These are phyloP conservation scores for Coemansia sp. DNA, from an alignment of 192 early-diverging fungal genomes.

Conservation along the genomic window DNA sequence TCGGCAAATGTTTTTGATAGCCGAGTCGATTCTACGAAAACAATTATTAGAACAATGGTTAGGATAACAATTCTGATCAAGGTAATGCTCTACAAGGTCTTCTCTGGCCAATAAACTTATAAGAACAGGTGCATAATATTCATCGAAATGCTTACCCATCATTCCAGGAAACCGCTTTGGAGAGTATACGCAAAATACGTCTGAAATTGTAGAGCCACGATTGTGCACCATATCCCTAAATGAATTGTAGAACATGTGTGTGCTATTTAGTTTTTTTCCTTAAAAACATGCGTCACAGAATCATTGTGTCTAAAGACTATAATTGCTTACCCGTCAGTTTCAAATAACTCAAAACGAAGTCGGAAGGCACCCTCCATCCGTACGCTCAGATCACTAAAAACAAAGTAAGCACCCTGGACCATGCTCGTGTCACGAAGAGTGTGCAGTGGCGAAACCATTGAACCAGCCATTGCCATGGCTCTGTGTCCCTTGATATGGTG, in stretches of 20 bases:
- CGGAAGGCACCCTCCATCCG: conserved; percentile 85
- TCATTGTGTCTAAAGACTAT: not conserved
- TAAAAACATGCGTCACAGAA: not conserved
- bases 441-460: conserved; percentile 88
- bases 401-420: conserved; percentile 87
- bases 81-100: not conserved
- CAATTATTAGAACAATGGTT: not conserved
- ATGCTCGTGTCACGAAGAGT: conserved; percentile 83
- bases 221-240: conserved; percentile 31
- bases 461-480: conserved; percentile 75
- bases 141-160: conserved; percentile 56
- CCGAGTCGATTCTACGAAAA: conserved; percentile 68
- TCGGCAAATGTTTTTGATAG: conserved; percentile 91
- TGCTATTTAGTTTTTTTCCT: not conserved
- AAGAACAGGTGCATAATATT: not conserved
- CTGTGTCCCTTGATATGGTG: conserved; percentile 83
- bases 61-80: not conserved
- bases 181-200: conserved; percentile 81
- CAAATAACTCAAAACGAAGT: conserved; percentile 82
- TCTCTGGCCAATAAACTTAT: not conserved
- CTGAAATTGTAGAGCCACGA: conserved; percentile 68
- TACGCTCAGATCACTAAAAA: conserved; percentile 91
- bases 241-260: not conserved
- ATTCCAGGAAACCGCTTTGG: conserved; percentile 96
- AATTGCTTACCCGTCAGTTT: conserved; percentile 67